Base-by-base conservation (phyloP, 768 basidiomycete species). In the Suillus plorans region DNA sequence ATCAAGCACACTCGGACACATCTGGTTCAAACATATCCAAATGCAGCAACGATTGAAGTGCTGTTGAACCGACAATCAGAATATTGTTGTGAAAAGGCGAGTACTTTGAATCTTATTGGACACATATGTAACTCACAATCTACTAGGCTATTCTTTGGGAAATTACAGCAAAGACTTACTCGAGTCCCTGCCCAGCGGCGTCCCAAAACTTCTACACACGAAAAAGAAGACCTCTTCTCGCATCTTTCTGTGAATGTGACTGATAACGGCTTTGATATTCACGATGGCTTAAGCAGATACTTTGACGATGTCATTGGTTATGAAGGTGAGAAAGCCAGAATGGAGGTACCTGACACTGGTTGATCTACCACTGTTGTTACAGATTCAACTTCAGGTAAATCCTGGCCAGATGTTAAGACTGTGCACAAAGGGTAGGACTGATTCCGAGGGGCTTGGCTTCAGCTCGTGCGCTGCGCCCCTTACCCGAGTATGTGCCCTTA, bases 351-450 rank as follows among this genome's bases (percentile, higher is more conserved):
- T 25, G 20, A 86, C 89, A 7, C 79, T 96, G 31, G 86, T 97
- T 5, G 89, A 96, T 66, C 81, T 95, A 18, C 97, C 97, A 1
- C 93, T 94, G 2, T 75, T 99, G 57, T 78, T 99, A 42, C 97
- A 99, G 73, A 92, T 99, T 55, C 97, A 99, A 74, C 84, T 99
- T 12, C 95, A 98, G 86, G 96, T 94, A 60, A n/a, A n/a, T n/a
- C n/a, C n/a, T n/a, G n/a, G n/a, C n/a, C n/a, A n/a, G n/a, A n/a
- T n/a, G n/a, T n/a, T n/a, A n/a, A n/a, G n/a, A n/a, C n/a, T n/a
- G n/a, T n/a, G n/a, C n/a, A n/a, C n/a, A n/a, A n/a, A n/a, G n/a
- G n/a, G n/a, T n/a, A n/a, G n/a, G n/a, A n/a, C n/a, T n/a, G n/a
- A n/a, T n/a, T n/a, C n/a, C n/a, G n/a, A n/a, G n/a, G n/a, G n/a